A percentile compares a stretch with the other conserved stretches of the same genome.
Conservation (phyloP, 2,329 filamentous ascomycete genomes). For the Dichotomopilus funicola region DNA sequence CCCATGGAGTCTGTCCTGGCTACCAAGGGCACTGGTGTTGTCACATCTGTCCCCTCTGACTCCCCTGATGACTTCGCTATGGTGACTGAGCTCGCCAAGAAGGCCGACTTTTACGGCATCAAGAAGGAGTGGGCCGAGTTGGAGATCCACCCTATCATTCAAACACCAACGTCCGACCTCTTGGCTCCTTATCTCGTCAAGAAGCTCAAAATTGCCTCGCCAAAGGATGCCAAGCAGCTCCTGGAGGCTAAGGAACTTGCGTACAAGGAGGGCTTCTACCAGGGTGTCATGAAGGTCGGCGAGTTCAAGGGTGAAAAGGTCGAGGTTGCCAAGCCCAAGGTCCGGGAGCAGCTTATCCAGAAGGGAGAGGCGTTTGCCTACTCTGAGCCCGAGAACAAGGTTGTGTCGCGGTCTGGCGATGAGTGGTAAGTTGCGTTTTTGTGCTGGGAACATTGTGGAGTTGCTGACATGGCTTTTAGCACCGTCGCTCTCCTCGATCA, state of each 20-base stretch:
- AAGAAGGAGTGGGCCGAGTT: slow-evolving; percentile 93
- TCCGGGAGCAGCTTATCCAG: slow-evolving; percentile 59
- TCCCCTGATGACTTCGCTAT: slow-evolving; percentile 94
- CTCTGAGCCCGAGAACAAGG: slow-evolving; percentile 84
- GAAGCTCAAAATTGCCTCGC: slow-evolving; percentile 91
- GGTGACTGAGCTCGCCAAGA: slow-evolving; percentile 80
- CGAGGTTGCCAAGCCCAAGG: slow-evolving; percentile 78
- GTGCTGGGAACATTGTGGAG: background rate
- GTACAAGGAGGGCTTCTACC: slow-evolving; percentile 97
- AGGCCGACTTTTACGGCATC: slow-evolving; percentile 92
- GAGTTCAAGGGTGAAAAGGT: slow-evolving; percentile 85
- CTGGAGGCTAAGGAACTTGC: slow-evolving; percentile 92
- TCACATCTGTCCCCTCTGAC: slow-evolving; percentile 92
- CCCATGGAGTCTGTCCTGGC: slow-evolving; percentile 93
- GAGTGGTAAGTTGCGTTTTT: slow-evolving; percentile 39
- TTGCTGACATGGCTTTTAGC: slow-evolving; percentile 30
- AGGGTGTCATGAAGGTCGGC: slow-evolving; percentile 78
- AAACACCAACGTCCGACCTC: slow-evolving; percentile 81
- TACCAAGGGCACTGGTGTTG: slow-evolving; percentile 92
- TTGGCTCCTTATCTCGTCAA: slow-evolving; percentile 79
- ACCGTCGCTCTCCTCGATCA: slow-evolving; percentile 91
- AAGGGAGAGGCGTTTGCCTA: slow-evolving; percentile 76
- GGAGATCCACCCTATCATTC: slow-evolving; percentile 82
- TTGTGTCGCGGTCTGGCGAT: slow-evolving; percentile 82
- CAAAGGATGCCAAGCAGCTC: slow-evolving; percentile 87